Evolutionary conservation across 1,284 basidiomycete species (phyloP), one percentile per base, ranked within the genome.

Genomic region (Porodaedalea pini): DNA sequence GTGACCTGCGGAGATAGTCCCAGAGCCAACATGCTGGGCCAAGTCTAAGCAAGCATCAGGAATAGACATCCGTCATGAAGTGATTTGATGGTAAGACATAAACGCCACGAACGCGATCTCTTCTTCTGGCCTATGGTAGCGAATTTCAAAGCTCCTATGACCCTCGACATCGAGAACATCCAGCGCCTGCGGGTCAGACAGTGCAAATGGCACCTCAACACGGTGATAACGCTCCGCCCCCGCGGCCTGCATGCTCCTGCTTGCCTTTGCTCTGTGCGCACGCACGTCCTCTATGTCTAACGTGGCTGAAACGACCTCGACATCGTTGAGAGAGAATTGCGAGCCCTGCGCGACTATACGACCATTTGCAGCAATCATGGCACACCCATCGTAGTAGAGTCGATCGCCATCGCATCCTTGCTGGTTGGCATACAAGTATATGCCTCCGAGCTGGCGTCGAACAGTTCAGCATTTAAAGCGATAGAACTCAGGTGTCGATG

Each of bases 11-110:
- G 39, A 99, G 81, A 67, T 99, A 99, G 71, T 99, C 97, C 97
- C 96, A 99, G 6, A 99, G 79, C 96, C 96, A 99, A 69, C 96
- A 99, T 3, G 96, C 97, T 1, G 96, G 96, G 4, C 96, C 97
- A 2, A 98, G 77, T 1, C 94, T 97, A 64, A 37, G 58, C 25
- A 27, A 19, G 36, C 19, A 51, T 19, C 39, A 49, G 23, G n/a
- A 10, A 50, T 34, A 4, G 37, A 23, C n/a, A 65, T 40, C 62
- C 60, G 37, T 21, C 34, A n/a, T 21, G 51, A 40, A 34, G 32
- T 13, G 13, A 44, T 44, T 25, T 19, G 6, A n/a, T 19, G 13
- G 6, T 7, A 17, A n/a, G 7, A n/a, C n/a, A n/a, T 31, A 32
- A 34, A 2, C 1, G 50, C 25, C 5, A 81, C 92, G 67, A 64